Evolutionary conservation across 345 rosid species (phyloP).

Genomic region (Aethionema arabicum): DNA sequence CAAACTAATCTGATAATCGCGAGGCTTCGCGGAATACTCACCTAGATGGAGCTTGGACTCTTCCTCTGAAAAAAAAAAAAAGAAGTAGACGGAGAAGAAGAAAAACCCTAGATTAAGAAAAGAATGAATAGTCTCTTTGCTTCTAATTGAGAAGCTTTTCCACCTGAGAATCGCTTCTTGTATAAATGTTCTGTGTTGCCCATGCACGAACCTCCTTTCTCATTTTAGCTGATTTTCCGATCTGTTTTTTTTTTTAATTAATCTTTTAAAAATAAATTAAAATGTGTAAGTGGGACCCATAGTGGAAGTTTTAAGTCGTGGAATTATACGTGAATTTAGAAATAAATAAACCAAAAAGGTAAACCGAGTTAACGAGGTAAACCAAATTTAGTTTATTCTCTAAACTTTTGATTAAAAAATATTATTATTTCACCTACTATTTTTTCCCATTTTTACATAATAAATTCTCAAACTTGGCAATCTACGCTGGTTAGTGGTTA

Average conservation of each 20-base stretch:
- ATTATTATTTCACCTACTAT: too few relatives aligned
- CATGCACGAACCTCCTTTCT: conserved; percentile 35
- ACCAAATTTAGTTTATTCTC: too few relatives aligned
- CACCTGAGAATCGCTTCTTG: conserved; percentile 9
- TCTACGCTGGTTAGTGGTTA: too few relatives aligned
- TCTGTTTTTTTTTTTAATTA: conserved; percentile 15
- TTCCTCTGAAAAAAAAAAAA: background rate
- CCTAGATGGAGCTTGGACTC: conserved; percentile 17
- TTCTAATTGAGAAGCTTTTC: conserved; percentile 15
- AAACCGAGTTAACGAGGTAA: too few relatives aligned
- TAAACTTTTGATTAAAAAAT: too few relatives aligned
- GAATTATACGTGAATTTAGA: background rate
- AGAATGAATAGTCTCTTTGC: conserved; percentile 7
- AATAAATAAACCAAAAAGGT: too few relatives aligned
- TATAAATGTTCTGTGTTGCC: conserved; percentile 26
- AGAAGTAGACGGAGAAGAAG: background rate
- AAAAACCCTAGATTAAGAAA: conserved; percentile 5
- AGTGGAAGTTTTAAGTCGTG: background rate
- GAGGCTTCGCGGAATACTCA: conserved; percentile 19
- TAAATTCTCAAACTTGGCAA: too few relatives aligned
- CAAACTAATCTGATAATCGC: conserved; percentile 4
- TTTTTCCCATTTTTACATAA: too few relatives aligned
- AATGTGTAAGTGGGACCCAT: too few relatives aligned
- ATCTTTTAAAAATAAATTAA: too few relatives aligned
- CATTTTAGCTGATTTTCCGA: conserved; percentile 17